Percentiles rank a stretch among this genome's conserved stretches.
Evolutionary conservation across 1,139 yeast species (phyloP).

Genomic region (Kodamaea fungicola): DNA sequence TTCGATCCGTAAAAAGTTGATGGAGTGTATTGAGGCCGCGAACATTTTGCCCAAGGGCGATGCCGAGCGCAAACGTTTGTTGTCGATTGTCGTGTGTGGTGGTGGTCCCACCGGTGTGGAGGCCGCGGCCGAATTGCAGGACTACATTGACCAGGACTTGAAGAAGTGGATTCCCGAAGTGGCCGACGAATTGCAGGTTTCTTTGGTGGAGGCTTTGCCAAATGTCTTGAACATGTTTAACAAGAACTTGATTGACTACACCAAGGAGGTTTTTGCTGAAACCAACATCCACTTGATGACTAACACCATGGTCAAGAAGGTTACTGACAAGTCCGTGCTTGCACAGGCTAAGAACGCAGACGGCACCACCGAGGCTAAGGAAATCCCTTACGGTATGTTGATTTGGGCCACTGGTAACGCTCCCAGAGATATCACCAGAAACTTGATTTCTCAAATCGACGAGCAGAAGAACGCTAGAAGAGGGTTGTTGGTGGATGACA

Average conservation of each 20-base stretch:
- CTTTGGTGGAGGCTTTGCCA: constrained; percentile 88
- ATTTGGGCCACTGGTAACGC: constrained; percentile 99
- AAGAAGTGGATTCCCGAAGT: constrained; percentile 85
- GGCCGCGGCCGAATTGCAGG: constrained; percentile 92
- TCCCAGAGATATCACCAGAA: constrained; percentile 71
- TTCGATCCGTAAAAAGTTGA: constrained; percentile 68
- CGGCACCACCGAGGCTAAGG: constrained; percentile 55
- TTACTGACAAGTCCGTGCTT: constrained; percentile 60
- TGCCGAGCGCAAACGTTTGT: constrained; percentile 74
- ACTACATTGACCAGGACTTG: constrained; percentile 88
- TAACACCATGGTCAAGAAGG: constrained; percentile 86
- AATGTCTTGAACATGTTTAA: constrained; percentile 86
- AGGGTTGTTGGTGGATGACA: constrained; percentile 83
- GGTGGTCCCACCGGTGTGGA: constrained; percentile 99
- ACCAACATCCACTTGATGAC: constrained; percentile 76
- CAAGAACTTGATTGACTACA: constrained; percentile 77
- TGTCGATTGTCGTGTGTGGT: constrained; percentile 85
- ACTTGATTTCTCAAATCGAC: constrained; percentile 65
- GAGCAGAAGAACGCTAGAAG: constrained; percentile 87
- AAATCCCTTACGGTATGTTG: constrained; percentile 83
- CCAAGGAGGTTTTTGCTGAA: constrained; percentile 75
- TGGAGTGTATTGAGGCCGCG: constrained; percentile 83
- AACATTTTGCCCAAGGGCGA: constrained; percentile 70
- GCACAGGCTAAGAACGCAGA: constrained; percentile 68
- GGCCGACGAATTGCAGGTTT: constrained; percentile 74